Percentiles rank a stretch among this genome's conserved stretches.
Conservation (phyloP, 2,329 filamentous ascomycete species). For the Acrocalymma vagum region DNA sequence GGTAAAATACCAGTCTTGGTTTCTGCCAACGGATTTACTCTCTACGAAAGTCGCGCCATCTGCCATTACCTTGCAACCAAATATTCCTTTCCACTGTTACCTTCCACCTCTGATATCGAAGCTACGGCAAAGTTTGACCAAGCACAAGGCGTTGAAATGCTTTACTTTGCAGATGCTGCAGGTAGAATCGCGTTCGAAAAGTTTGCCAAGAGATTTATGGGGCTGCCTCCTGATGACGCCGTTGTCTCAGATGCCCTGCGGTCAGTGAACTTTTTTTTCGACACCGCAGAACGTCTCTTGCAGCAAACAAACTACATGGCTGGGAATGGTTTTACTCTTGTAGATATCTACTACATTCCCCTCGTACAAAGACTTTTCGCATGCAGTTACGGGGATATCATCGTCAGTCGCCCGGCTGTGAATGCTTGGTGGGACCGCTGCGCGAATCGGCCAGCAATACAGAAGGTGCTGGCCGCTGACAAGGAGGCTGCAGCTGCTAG, state of each 20-base stretch:
- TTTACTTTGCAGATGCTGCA: slow-evolving; percentile 55
- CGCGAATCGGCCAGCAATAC: slow-evolving; percentile 21
- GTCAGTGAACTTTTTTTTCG: slow-evolving; percentile 54
- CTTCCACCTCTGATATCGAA: slow-evolving; percentile 48
- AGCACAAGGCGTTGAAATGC: slow-evolving; percentile 51
- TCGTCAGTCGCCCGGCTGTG: slow-evolving; percentile 21
- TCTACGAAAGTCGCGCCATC: slow-evolving; percentile 57
- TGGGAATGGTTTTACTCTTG: slow-evolving; percentile 53
- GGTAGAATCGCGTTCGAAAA: slow-evolving; percentile 57
- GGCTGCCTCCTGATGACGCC: slow-evolving; percentile 52
- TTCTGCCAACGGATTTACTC: slow-evolving; percentile 49
- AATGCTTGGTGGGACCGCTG: slow-evolving; percentile 28
- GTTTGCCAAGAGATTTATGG: slow-evolving; percentile 56
- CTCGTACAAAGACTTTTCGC: slow-evolving; percentile 53
- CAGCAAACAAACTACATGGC: slow-evolving; percentile 55
- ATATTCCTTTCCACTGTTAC: slow-evolving; percentile 57
- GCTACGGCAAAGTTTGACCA: slow-evolving; percentile 56
- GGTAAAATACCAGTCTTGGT: slow-evolving; percentile 35
- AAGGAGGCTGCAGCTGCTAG: slow-evolving; percentile 18
- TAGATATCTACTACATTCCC: slow-evolving; percentile 60
- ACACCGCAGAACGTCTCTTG: slow-evolving; percentile 52
- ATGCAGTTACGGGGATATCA: slow-evolving; percentile 19
- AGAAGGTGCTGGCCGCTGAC: slow-evolving; percentile 23
- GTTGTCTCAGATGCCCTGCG: slow-evolving; percentile 49
- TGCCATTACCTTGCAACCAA: slow-evolving; percentile 57